Conservation (phyloP, 2,329 filamentous ascomycete genomes). For the Daldinia sp. region DNA sequence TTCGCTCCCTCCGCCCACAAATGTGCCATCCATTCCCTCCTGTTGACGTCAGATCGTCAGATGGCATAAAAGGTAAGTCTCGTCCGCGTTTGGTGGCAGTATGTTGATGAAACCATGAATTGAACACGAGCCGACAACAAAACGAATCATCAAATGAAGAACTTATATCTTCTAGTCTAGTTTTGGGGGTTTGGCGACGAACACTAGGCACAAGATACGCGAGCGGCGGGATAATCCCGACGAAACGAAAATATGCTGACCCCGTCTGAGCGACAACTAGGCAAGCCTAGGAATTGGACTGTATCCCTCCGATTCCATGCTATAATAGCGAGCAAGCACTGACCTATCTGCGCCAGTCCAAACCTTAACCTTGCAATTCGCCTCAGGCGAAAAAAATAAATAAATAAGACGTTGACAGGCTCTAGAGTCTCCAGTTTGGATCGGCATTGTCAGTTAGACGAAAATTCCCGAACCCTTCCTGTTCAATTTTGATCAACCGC, state of each 20-base stretch:
- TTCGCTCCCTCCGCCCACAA: slow-evolving; percentile 3
- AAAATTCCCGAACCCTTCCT: no score
- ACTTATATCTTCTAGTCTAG: not conserved
- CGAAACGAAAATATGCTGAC: not conserved
- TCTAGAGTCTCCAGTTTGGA: not conserved
- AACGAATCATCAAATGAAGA: not conserved
- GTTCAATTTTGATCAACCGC: not conserved
- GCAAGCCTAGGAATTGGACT: not conserved
- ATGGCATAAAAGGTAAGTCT: not conserved
- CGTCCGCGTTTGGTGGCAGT: not conserved
- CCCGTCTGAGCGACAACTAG: not conserved
- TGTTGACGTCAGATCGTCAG: not conserved
- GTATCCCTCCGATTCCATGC: not conserved
- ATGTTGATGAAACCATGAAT: not conserved
- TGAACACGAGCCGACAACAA: not conserved
- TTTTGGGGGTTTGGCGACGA: not conserved
- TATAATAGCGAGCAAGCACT: not conserved
- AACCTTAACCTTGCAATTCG: not conserved
- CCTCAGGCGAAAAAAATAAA: not conserved
- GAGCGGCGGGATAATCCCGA: not conserved
- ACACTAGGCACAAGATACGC: not conserved
- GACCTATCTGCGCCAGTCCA: not conserved
- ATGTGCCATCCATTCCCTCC: not conserved
- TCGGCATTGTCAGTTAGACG: not conserved
- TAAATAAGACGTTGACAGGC: not conserved